Base-by-base conservation (phyloP, 768 basidiomycete genomes). In the Coprinopsis marcescibilis region DNA sequence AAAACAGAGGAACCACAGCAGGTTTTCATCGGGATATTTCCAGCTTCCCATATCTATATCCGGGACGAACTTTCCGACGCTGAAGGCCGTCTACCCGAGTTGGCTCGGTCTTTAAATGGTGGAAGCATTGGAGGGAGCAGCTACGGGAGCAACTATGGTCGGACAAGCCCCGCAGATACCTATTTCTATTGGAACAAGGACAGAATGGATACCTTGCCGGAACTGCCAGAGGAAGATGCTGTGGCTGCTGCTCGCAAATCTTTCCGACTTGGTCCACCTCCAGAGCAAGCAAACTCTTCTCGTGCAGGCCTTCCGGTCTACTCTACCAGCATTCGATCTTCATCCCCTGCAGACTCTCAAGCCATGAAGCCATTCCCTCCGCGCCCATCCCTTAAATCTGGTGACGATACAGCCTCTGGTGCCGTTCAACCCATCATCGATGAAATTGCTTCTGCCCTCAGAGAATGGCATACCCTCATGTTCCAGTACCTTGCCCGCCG, bases 401-500 rank as follows among this genome's bases (percentile, higher is more conserved):
- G 90, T 29, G 95, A 96, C 60, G 94, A 97, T 55, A 98, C 95
- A 2, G 75, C 78, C 3, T 83, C 85, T 0, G 95, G 95, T 8
- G 72, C 75, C 17, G 68, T 64, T 2, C 93, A 96, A 59, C 95
- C 95, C 8, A 85, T 98, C 59, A 81, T 98, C 42, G 95, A 98
- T 65, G 95, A 98, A 70, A 95, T 98, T 54, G 90, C 95, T 0
- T 95, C 91, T 6, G 94, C 95, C 0, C 69, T 98, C 35, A 82
- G 95, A 30, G 95, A 98, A 77, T 98, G 94, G 93, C 87, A 95
- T 58, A 78, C 80, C 27, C 71, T 92, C 43, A 85, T 97, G 77
- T 93, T 91, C 59, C 85, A 85, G 52, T 93, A 96, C 62, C 83
- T 98, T 33, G 84, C 87, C 7, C 75, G 81, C 36, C 79, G 93